Percentiles rank a stretch among this genome's conserved stretches.
phyloP scores from a whole-genome alignment of 495 filamentous ascomycete species.

The Hyaloscypha finlandica region DNA sequence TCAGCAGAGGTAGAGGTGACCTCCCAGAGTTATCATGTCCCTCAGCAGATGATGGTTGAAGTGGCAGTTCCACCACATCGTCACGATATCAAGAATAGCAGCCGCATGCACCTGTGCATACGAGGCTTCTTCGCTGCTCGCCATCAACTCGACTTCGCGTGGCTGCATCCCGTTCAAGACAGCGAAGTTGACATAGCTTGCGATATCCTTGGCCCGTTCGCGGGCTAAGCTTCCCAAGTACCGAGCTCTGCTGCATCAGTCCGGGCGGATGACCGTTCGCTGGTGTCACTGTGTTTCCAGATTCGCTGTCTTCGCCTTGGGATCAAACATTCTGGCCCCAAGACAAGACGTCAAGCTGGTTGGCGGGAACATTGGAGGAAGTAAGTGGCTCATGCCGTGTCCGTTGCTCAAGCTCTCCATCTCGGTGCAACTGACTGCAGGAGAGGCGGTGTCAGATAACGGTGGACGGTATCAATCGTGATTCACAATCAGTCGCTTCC shows the following conservation, averaged over 20 bases:
- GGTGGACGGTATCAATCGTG: slow-evolving; percentile 19
- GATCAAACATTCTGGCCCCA: slow-evolving; percentile 30
- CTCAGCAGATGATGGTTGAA: slow-evolving; percentile 24
- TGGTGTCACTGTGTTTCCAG: slow-evolving; percentile 28
- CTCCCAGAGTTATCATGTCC: slow-evolving; percentile 19
- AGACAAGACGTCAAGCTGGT: slow-evolving; percentile 14
- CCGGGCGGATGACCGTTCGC: slow-evolving; percentile 30
- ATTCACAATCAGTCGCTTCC: slow-evolving; percentile 29
- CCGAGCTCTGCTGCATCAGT: slow-evolving; percentile 32
- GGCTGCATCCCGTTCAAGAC: slow-evolving; percentile 28
- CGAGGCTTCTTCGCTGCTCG: slow-evolving; percentile 18
- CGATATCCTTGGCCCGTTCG: slow-evolving; percentile 21
- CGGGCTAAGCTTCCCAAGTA: slow-evolving; percentile 25
- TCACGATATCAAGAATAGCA: slow-evolving; percentile 28
- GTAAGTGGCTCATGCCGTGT: background rate
- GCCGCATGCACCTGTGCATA: slow-evolving; percentile 26
- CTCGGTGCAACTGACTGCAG: slow-evolving; percentile 8
- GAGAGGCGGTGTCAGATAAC: slow-evolving; percentile 5
- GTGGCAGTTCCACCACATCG: slow-evolving; percentile 29
- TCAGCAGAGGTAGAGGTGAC: background rate
- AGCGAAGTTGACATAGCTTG: slow-evolving; percentile 19
- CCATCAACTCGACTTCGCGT: slow-evolving; percentile 21
- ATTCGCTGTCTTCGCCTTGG: slow-evolving; percentile 25
- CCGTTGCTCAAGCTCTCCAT: background rate
- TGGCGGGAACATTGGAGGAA: background rate